Evolutionary conservation across 78 protist species (phyloP).

Genomic region (Dictyostelium purpureum): DNA sequence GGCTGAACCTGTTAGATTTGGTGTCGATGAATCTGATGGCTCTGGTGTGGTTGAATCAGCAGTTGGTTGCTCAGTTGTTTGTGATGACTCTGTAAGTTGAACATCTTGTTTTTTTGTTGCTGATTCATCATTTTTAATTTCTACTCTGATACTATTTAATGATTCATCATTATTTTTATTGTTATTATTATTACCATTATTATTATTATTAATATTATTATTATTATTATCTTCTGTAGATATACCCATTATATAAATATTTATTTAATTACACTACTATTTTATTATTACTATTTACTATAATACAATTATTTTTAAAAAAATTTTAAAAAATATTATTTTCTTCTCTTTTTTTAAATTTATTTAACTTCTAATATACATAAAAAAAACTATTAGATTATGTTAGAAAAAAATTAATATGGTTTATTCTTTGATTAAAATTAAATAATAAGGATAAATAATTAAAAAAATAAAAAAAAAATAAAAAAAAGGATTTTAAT

Average conservation of each 20-base stretch:
- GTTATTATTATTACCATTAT: not conserved
- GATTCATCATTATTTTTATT: too few relatives aligned
- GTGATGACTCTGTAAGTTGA: too few relatives aligned
- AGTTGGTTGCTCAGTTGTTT: too few relatives aligned
- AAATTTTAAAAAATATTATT: not conserved
- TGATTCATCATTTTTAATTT: too few relatives aligned
- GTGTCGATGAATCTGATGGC: not conserved
- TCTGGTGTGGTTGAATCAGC: not conserved
- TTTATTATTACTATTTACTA: not conserved
- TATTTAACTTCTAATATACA: not conserved
- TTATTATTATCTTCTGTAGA: not conserved
- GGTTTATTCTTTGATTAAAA: not conserved
- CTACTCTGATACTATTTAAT: too few relatives aligned
- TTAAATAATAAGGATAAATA: not conserved
- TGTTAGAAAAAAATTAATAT: too few relatives aligned
- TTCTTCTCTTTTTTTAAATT: not conserved
- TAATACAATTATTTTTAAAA: too few relatives aligned
- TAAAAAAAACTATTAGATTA: too few relatives aligned
- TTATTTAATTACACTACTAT: not conserved
- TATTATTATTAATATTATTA: conserved; percentile 1
- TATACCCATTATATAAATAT: not conserved
- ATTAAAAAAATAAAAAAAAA: not conserved
- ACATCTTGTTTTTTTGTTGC: too few relatives aligned
- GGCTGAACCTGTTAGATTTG: not conserved
- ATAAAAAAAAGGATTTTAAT: not conserved